phyloP scores from a whole-genome alignment of 768 basidiomycete genomes.

The Trametes elegans region DNA sequence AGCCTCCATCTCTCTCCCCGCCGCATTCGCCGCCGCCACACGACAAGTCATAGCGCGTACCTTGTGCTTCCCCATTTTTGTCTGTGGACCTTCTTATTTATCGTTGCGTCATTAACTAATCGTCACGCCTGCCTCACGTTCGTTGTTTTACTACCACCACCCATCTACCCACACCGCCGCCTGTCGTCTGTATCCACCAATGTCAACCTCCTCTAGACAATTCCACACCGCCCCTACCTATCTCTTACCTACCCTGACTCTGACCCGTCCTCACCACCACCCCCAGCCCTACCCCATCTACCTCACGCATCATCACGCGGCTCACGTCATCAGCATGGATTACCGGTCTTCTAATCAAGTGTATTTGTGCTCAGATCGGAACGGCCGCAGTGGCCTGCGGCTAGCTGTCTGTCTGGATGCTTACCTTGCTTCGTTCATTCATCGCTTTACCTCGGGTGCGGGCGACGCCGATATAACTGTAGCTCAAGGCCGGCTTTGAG shows the following conservation, averaged over 20 bases:
- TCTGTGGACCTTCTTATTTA: background rate
- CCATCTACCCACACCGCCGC: background rate
- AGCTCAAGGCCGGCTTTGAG: too few species aligned
- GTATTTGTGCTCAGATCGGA: slow-evolving; percentile 8
- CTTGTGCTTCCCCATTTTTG: too few species aligned
- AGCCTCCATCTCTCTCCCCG: slow-evolving; percentile 2
- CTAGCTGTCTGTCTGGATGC: background rate
- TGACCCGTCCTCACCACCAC: background rate
- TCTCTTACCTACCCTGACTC: background rate
- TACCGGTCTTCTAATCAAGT: slow-evolving; percentile 7
- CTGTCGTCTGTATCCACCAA: slow-evolving; percentile 11
- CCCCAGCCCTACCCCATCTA: slow-evolving; percentile 4
- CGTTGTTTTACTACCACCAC: background rate
- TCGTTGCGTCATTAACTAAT: background rate
- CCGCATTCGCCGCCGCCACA: slow-evolving; percentile 1
- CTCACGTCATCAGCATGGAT: slow-evolving; percentile 8
- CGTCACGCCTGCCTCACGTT: slow-evolving; percentile 8
- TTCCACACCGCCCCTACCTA: background rate
- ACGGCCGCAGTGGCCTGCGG: background rate
- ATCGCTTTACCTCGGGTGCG: too few species aligned
- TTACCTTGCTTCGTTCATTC: too few species aligned
- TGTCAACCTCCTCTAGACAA: background rate
- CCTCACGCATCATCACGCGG: slow-evolving; percentile 14
- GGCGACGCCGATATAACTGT: too few species aligned
- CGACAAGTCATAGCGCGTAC: background rate